Evolutionary conservation across 371 early-diverging fungal genomes (phyloP).

Genomic region (Syncephalastrum sp.): DNA sequence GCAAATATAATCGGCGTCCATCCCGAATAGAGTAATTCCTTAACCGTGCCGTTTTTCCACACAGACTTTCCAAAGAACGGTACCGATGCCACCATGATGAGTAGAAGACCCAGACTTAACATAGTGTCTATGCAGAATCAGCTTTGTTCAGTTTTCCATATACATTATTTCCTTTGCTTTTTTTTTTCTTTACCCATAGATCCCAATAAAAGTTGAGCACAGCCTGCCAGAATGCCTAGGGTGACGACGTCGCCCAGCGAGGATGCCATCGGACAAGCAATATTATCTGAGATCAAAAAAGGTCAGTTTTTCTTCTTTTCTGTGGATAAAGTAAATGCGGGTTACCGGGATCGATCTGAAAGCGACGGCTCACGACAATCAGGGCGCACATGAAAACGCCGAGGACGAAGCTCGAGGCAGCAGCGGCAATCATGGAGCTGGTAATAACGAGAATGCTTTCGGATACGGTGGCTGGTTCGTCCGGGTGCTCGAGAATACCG

Average conservation of each 20-base stretch:
- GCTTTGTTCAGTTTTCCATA: not conserved
- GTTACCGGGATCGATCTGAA: conserved; percentile 78
- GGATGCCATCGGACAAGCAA: conserved; percentile 73
- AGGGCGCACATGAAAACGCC: conserved; percentile 74
- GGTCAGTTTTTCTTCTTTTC: conserved; percentile 6
- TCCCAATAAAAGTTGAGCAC: conserved; percentile 45
- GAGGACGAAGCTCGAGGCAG: conserved; percentile 70
- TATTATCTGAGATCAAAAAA: conserved; percentile 46
- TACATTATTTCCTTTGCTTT: not conserved
- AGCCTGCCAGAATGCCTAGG: conserved; percentile 60
- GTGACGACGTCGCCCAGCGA: conserved; percentile 76
- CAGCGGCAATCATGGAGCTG: conserved; percentile 71
- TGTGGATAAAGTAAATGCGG: not conserved
- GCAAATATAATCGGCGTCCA: conserved; percentile 82
- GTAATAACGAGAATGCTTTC: conserved; percentile 70
- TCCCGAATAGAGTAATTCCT: conserved; percentile 67
- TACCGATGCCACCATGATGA: conserved; percentile 50
- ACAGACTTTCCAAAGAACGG: conserved; percentile 58
- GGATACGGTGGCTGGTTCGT: conserved; percentile 36
- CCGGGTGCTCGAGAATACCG: conserved; percentile 58
- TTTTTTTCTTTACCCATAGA: conserved; percentile 42
- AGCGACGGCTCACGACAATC: conserved; percentile 64
- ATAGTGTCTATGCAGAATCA: conserved; percentile 35
- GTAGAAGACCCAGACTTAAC: conserved; percentile 44
- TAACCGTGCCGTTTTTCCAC: conserved; percentile 60